Conservation (phyloP, 805 yeast species). For the Nakazawaea populi region DNA sequence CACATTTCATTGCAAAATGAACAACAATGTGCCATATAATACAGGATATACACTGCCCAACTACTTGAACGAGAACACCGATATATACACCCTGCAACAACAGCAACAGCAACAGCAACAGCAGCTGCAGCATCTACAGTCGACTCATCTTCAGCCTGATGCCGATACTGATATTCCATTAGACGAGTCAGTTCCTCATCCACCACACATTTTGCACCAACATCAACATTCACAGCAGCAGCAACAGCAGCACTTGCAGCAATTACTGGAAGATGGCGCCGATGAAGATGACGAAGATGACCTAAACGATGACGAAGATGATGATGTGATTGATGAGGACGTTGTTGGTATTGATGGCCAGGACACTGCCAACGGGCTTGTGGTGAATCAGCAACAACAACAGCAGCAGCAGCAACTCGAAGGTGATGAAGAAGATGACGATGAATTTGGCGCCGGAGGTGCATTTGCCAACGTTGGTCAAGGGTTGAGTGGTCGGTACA, state of each 20-base stretch:
- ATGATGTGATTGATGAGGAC: constrained; percentile 8
- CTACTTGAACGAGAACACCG: constrained; percentile 11
- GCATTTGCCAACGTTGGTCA: constrained; percentile 78
- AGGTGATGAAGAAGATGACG: constrained; percentile 24
- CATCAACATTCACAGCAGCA: constrained; percentile 14
- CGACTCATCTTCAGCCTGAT: constrained; percentile 6
- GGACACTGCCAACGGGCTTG: neutral
- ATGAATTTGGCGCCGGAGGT: constrained; percentile 28
- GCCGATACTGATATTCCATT: neutral
- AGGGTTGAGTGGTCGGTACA: constrained; percentile 75
- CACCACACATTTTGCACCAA: constrained; percentile 1
- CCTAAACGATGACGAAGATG: constrained; percentile 12
- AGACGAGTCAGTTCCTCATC: constrained; percentile 5
- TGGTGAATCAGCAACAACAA: constrained; percentile 12
- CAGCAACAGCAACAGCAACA: constrained; percentile 6
- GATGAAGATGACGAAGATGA: constrained; percentile 23
- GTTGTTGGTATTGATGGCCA: constrained; percentile 22
- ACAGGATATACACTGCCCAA: neutral
- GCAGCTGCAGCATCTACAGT: constrained; percentile 9
- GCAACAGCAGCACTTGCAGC: no score
- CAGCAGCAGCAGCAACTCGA: no score
- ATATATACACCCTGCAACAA: constrained; percentile 11
- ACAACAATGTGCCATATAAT: neutral
- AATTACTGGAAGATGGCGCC: no score
- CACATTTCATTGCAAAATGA: neutral